Evolutionary conservation across 805 yeast species (phyloP).

Genomic region (Sugiyamaella mastotermitis): DNA sequence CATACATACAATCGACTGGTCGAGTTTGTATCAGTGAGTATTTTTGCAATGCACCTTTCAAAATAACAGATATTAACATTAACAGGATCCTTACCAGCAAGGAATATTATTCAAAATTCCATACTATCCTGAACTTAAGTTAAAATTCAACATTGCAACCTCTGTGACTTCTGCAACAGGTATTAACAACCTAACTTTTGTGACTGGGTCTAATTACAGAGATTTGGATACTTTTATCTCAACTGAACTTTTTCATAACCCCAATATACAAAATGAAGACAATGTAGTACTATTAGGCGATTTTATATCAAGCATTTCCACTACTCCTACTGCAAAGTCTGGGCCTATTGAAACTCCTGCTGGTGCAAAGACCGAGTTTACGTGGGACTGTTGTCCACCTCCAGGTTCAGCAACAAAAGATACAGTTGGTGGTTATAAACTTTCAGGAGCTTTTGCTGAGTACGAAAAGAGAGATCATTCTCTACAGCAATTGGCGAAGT

Average conservation of each 20-base stretch:
- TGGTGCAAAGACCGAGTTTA: slow-evolving; percentile 22
- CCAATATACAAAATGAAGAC: slow-evolving; percentile 33
- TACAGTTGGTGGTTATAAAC: slow-evolving; percentile 25
- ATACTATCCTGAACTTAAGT: slow-evolving; percentile 10
- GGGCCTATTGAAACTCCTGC: slow-evolving; percentile 2
- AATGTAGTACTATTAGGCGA: slow-evolving; percentile 35
- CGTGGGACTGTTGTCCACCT: slow-evolving; percentile 28
- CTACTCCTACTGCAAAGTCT: slow-evolving; percentile 3
- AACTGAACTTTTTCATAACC: slow-evolving; percentile 31
- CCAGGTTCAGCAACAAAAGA: slow-evolving; percentile 7
- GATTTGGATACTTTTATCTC: slow-evolving; percentile 29
- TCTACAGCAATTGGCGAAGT: slow-evolving; percentile 28
- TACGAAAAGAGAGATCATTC: slow-evolving; percentile 31
- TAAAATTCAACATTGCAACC: slow-evolving; percentile 15
- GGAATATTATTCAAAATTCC: slow-evolving; percentile 19
- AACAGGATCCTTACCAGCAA: background rate
- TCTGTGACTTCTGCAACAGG: slow-evolving; percentile 7
- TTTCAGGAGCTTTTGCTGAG: slow-evolving; percentile 35
- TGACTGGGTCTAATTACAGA: slow-evolving; percentile 22
- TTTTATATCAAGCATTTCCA: slow-evolving; percentile 7
- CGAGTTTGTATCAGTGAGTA: too few relatives aligned
- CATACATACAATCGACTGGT: too few relatives aligned
- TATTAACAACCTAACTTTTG: slow-evolving; percentile 29
- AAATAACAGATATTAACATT: too few relatives aligned
- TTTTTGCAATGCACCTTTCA: too few relatives aligned